Evolutionary conservation across 495 filamentous ascomycete species (phyloP).

Genomic region (Astrothelium subdiscretum): DNA sequence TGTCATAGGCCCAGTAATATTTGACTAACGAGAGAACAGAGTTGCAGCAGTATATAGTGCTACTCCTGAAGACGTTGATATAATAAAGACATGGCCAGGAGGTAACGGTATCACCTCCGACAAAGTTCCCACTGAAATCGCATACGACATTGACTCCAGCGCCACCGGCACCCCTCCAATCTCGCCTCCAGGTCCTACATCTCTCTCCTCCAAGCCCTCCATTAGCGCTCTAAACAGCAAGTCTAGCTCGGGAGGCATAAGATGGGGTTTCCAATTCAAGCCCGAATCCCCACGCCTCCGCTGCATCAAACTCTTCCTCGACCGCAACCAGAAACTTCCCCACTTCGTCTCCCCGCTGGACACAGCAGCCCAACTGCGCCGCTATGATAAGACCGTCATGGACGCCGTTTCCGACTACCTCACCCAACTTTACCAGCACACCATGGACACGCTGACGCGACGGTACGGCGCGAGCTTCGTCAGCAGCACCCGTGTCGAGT

Average conservation of each 20-base stretch:
- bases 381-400: constrained; percentile 34
- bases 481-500: constrained; percentile 30
- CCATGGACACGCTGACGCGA: constrained; percentile 57
- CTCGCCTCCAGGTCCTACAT: constrained; percentile 24
- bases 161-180: constrained; percentile 19
- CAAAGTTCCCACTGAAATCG: constrained; percentile 35
- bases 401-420: constrained; percentile 37
- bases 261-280: constrained; percentile 71
- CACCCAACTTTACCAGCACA: constrained; percentile 55
- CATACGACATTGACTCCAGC: constrained; percentile 19
- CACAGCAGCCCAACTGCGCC: constrained; percentile 60
- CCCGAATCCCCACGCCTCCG: constrained; percentile 62
- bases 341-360: constrained; percentile 66
- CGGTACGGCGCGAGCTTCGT: constrained; percentile 35
- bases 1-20: neutral
- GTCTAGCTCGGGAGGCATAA: constrained; percentile 28
- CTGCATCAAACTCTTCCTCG: constrained; percentile 71
- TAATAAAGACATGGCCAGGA: constrained; percentile 73
- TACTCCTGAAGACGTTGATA: constrained; percentile 64
- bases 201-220: neutral
- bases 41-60: constrained; percentile 66
- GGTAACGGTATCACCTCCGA: constrained; percentile 45
- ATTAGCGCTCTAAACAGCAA: neutral
- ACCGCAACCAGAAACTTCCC: constrained; percentile 63
- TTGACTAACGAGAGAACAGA: constrained; percentile 25